phyloP scores from a whole-genome alignment of 305 asterid species.

The Fraxinus albicans region DNA sequence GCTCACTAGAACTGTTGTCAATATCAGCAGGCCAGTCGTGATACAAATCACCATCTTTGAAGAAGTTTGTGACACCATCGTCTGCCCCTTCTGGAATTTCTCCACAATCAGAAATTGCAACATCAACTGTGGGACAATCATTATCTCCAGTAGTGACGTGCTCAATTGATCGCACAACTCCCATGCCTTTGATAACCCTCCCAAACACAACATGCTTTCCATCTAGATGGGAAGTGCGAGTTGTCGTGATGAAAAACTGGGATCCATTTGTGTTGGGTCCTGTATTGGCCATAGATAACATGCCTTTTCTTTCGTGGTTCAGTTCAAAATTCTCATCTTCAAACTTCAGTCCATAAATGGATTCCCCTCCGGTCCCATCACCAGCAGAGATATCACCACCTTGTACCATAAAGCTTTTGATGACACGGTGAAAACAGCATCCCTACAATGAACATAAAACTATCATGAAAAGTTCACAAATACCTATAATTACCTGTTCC shows the following conservation, averaged over 20 bases:
- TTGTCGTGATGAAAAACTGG: constrained; percentile 89
- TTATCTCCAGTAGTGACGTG: constrained; percentile 67
- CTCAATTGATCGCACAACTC: constrained; percentile 86
- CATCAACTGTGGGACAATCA: constrained; percentile 66
- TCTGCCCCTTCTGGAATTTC: constrained; percentile 81
- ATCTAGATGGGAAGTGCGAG: constrained; percentile 90
- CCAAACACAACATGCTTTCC: constrained; percentile 96
- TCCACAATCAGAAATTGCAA: constrained; percentile 73
- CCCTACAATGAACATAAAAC: constrained; percentile 52
- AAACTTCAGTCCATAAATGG: constrained; percentile 82
- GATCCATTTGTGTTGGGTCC: constrained; percentile 89
- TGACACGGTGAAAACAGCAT: constrained; percentile 77
- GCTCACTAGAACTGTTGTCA: constrained; percentile 59
- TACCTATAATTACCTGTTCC: background rate
- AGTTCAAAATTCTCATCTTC: constrained; percentile 86
- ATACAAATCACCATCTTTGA: constrained; percentile 78
- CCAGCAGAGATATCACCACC: constrained; percentile 95
- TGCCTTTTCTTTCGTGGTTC: constrained; percentile 93
- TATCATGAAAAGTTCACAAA: constrained; percentile 13
- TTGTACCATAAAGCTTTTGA: constrained; percentile 91
- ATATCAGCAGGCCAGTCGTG: constrained; percentile 96
- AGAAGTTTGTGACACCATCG: constrained; percentile 74
- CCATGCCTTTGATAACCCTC: constrained; percentile 90
- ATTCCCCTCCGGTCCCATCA: constrained; percentile 96
- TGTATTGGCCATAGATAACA: constrained; percentile 90